Base-by-base conservation (phyloP, 805 yeast species). In the Priceomyces castillae region DNA sequence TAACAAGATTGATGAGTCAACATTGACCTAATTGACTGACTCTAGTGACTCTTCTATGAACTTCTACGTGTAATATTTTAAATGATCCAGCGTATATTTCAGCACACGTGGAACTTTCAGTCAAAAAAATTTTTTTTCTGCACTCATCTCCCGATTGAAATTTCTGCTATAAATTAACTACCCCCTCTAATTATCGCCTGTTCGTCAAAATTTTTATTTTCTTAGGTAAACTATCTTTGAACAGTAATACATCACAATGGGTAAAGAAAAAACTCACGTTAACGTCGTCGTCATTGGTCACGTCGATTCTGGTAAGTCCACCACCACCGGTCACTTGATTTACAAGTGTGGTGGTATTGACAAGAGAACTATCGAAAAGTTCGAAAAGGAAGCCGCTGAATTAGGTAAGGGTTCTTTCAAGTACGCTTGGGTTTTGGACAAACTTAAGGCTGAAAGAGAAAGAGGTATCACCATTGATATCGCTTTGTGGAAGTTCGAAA, bases 261-360 rank as follows among this genome's bases (percentile, higher is more conserved):
- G 96, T 84, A 89, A 89, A 78, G 96, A 83, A 70, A 90, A 92
- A 86, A 69, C 81, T 78, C 98, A 92, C 87, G 87, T 92, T 82
- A 92, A 92, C 96, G 95, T 92, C 80, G 99, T 94, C 77, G 98
- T 94, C 74, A 92, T 92, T 77, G 99, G 98, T 79, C 98, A 92
- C 96, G 98, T 94, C 97, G 98, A 92, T 80, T 90, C 97, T 68
- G 73, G 73, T 65, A 62, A 59, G 47, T 92, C 97, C 57, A 90
- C 98, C 72, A 92, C 97, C 78, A 90, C 98, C 74, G 97, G 97
- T 78, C 97, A 90, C 85, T 86, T 90, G 80, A 90, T 90, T 73
- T 90, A 74, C 95, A 90, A 90, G 92, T 90, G 97, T 82, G 97
- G 97, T 86, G 97, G 95, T 85, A 88, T 88, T 67, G 97, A 90